These are phyloP conservation scores for Sanghuangporus baumii DNA, from an alignment of 1,284 basidiomycete species.

Conservation along the genomic window DNA sequence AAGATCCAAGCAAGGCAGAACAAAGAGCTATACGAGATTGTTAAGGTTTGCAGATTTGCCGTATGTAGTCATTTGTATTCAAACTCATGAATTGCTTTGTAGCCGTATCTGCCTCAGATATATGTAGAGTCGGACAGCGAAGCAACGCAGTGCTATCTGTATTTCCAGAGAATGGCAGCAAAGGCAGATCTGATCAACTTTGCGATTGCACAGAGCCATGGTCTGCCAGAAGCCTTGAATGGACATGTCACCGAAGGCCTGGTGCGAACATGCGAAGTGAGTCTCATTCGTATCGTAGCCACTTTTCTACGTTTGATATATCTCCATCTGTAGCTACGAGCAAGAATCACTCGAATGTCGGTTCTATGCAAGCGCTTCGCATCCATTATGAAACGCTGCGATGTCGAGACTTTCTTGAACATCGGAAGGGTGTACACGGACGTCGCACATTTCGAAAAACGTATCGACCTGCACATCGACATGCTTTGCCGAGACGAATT, in stretches of 20 bases:
- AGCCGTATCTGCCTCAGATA: slow-evolving; percentile 82
- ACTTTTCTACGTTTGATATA: background rate
- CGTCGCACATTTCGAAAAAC: slow-evolving; percentile 82
- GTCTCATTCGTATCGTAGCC: slow-evolving; percentile 20
- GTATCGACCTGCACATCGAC: slow-evolving; percentile 88
- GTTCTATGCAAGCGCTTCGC: slow-evolving; percentile 85
- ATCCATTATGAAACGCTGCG: slow-evolving; percentile 70
- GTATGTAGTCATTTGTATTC: background rate
- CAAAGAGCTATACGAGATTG: slow-evolving; percentile 66
- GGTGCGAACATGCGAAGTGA: slow-evolving; percentile 86
- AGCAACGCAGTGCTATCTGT: slow-evolving; percentile 81
- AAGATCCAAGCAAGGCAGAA: slow-evolving; percentile 80
- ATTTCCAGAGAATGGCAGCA: slow-evolving; percentile 81
- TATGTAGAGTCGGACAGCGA: slow-evolving; percentile 85
- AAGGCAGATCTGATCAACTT: slow-evolving; percentile 84
- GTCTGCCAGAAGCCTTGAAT: slow-evolving; percentile 78
- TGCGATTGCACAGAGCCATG: slow-evolving; percentile 76
- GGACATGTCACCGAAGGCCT: slow-evolving; percentile 74
- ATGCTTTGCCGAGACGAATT: slow-evolving; percentile 84
- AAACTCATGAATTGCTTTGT: background rate
- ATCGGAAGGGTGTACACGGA: slow-evolving; percentile 84
- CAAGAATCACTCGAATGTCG: slow-evolving; percentile 73
- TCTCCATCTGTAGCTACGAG: slow-evolving; percentile 55
- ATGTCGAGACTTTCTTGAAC: slow-evolving; percentile 78
- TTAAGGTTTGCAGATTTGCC: slow-evolving; percentile 43